phyloP scores from a whole-genome alignment of 1,284 basidiomycete genomes.

The Leccinum insigne region DNA sequence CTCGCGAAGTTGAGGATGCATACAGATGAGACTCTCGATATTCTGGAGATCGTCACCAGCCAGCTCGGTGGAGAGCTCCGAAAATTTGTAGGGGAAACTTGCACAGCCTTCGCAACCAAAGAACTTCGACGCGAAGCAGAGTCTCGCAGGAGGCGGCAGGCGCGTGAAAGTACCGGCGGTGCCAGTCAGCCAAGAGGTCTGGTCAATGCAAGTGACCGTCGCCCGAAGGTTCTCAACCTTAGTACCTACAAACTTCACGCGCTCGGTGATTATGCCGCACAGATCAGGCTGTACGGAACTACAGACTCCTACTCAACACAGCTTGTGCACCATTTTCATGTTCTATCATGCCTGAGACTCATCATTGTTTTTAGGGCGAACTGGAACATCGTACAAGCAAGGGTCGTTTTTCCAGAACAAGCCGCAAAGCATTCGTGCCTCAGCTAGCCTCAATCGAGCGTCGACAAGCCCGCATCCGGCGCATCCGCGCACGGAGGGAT shows the following conservation, averaged over 20 bases:
- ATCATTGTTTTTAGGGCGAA: background rate
- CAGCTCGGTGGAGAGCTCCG: background rate
- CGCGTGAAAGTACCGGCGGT: background rate
- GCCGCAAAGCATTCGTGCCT: slow-evolving; percentile 7
- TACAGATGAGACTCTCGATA: background rate
- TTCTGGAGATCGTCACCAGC: background rate
- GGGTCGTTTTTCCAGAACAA: slow-evolving; percentile 5
- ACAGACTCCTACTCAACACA: background rate
- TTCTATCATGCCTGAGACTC: background rate
- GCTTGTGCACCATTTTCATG: background rate
- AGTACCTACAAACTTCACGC: background rate
- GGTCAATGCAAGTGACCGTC: background rate
- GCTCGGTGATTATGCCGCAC: background rate
- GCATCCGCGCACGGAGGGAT: background rate
- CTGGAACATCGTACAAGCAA: slow-evolving; percentile 10
- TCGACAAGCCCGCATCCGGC: slow-evolving; percentile 4
- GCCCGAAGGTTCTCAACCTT: background rate
- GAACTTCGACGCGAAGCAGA: background rate
- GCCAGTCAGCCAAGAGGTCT: background rate
- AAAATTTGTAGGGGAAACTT: background rate
- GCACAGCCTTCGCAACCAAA: background rate
- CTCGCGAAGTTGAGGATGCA: background rate
- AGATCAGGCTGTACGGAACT: background rate
- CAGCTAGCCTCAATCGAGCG: slow-evolving; percentile 8
- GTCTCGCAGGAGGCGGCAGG: background rate